Base-by-base conservation (phyloP, 768 basidiomycete species). In the Termitomyces sp. region DNA sequence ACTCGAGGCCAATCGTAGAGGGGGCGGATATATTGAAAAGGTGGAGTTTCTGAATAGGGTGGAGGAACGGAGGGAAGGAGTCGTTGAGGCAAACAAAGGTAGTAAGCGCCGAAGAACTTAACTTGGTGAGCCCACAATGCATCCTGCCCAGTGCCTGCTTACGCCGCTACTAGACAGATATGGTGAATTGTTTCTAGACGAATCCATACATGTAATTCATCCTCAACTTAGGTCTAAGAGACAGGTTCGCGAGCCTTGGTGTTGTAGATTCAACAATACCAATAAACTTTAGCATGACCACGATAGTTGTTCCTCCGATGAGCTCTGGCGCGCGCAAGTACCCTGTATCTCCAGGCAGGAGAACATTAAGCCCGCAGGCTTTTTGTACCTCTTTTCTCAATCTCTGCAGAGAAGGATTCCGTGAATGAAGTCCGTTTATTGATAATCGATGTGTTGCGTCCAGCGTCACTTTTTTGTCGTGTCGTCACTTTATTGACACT, bases 11-110 rank as follows among this genome's bases (percentile, higher is more conserved):
- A 87, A 92, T 60, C 76, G 87, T 50, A 81, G 86, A 44, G 82
- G 85, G 0, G 91, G 89, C 9, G 90, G 92, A 0, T 95, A 89
- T 71, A 74, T 95, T 20, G 92, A 91, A 64, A 93, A 89, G 72
- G 84, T 92, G 33, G 91, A 93, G 41, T 95, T 94, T 67, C 71
- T 95, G 66, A 75, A 86, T 59, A 75, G 93, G 49, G 92, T 94
- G 0, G 87, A 84, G 35, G 85, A 84, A 50, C 78, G 89, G 61
- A 86, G 81, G 70, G 89, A 89, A 49, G 83, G 84, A 51, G 79
- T 75, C 1, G 68, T 88, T 8, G 88, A 90, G 47, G 74, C 79
- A 12, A 79, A 72, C 62, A 85, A 82, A 65, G 67, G 75, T 55
- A 79, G 68, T 48, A 89, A 89, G 68, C 79, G 89, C 57, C 71